phyloP scores from a whole-genome alignment of 2,329 filamentous ascomycete genomes.

The Clarireedia homoeocarpa region DNA sequence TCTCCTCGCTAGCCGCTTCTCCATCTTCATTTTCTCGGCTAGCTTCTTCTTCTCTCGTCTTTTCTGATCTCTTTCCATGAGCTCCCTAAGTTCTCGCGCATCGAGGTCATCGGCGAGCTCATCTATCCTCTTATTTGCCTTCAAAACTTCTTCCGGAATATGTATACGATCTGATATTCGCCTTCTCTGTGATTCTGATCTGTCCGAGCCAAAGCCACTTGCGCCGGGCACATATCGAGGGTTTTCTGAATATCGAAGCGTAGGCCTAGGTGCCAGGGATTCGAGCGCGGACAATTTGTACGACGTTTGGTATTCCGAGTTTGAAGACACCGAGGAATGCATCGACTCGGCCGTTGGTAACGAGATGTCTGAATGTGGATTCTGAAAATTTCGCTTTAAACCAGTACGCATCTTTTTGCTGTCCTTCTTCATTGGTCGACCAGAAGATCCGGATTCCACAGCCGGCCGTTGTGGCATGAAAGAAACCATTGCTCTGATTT shows the following conservation, averaged over 20 bases:
- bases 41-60: conserved; percentile 67
- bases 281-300: conserved; percentile 77
- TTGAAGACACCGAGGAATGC: conserved; percentile 67
- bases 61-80: conserved; percentile 84
- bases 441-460: conserved; percentile 49
- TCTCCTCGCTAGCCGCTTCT: conserved; percentile 55
- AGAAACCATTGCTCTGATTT: conserved; percentile 78
- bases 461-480: conserved; percentile 57
- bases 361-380: conserved; percentile 56
- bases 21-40: conserved; percentile 58
- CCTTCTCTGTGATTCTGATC: conserved; percentile 40
- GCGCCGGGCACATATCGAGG: conserved; percentile 46
- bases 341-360: conserved; percentile 67
- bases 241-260: conserved; percentile 64
- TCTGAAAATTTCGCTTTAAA: conserved; percentile 47
- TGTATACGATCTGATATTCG: conserved; percentile 42
- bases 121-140: conserved; percentile 55
- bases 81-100: conserved; percentile 72
- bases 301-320: conserved; percentile 59
- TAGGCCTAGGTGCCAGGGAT: conserved; percentile 78
- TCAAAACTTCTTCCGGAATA: conserved; percentile 54
- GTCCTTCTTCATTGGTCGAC: conserved; percentile 53
- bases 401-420: conserved; percentile 57
- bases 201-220: conserved; percentile 36
- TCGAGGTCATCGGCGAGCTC: conserved; percentile 78